Evolutionary conservation across 177 flowering plant species (phyloP).

Genomic region (Vitis hybrid): DNA sequence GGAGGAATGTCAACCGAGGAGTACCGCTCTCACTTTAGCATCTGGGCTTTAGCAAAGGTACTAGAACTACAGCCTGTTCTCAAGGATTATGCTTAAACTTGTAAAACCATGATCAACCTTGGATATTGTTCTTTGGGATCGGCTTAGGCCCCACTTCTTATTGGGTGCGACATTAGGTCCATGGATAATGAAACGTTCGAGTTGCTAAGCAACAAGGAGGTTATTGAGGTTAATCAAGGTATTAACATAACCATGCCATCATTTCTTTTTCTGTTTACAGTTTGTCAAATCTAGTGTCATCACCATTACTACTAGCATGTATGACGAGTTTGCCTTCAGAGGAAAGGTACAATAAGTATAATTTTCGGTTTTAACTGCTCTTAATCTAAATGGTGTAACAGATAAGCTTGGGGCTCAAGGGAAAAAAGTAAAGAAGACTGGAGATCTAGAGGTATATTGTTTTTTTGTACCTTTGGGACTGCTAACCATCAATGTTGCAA

Average conservation of each 20-base stretch:
- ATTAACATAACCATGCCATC: not conserved
- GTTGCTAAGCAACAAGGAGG: slow-evolving; percentile 69
- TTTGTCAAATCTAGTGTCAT: too few species aligned
- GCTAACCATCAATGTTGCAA: too few species aligned
- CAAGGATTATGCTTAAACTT: too few species aligned
- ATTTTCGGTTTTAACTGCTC: too few species aligned
- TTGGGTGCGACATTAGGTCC: slow-evolving; percentile 75
- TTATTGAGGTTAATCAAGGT: slow-evolving; percentile 88
- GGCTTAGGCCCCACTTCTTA: slow-evolving; percentile 70
- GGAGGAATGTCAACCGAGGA: slow-evolving; percentile 74
- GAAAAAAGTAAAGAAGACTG: not conserved
- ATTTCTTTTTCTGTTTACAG: too few species aligned
- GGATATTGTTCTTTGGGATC: not conserved
- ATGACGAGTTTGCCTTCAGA: too few species aligned
- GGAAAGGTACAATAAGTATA: too few species aligned
- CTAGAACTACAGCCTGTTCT: too few species aligned
- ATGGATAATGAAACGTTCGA: slow-evolving; percentile 41
- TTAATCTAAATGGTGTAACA: not conserved
- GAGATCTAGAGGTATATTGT: slow-evolving; percentile 1
- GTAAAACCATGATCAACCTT: too few species aligned
- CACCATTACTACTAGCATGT: too few species aligned
- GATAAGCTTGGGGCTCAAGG: slow-evolving; percentile 11
- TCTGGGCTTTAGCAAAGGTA: slow-evolving; percentile 75
- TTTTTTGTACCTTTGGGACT: too few species aligned
- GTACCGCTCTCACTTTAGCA: slow-evolving; percentile 78